Conservation (phyloP, 139 green algal genomes). For the Chlorella sp. region DNA sequence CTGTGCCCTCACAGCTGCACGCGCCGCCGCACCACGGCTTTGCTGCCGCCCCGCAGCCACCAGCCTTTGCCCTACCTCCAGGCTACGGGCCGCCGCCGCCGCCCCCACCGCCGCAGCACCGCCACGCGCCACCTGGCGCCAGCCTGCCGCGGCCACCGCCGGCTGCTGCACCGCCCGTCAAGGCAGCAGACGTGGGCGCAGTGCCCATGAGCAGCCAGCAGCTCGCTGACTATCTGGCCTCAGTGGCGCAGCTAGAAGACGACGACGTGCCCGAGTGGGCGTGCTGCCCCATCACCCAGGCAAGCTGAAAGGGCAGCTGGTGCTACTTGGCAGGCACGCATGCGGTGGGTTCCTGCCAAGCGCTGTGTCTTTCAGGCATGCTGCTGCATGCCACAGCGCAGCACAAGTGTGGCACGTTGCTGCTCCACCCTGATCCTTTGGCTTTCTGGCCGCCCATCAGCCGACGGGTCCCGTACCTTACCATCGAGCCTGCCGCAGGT, state of each 20-base stretch:
- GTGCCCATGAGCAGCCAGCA: neutral
- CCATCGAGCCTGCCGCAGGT: neutral
- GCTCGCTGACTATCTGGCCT: neutral
- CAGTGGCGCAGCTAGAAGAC: neutral
- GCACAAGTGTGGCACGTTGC: too few species aligned
- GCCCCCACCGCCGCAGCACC: neutral
- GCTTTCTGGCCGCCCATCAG: too few species aligned
- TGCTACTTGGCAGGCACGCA: neutral
- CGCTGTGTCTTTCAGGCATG: too few species aligned
- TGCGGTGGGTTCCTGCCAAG: neutral
- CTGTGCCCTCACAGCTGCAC: neutral
- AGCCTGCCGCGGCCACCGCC: neutral
- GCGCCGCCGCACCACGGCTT: neutral
- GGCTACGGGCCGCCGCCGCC: neutral
- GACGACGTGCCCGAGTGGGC: neutral
- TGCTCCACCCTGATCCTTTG: too few species aligned
- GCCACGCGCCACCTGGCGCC: too few species aligned
- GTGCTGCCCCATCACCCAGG: conserved; percentile 13
- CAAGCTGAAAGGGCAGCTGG: neutral
- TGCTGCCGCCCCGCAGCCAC: neutral
- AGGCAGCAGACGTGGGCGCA: neutral
- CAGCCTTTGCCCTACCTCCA: neutral
- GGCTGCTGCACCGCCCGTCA: neutral
- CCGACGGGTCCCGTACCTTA: neutral
- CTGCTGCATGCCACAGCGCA: too few species aligned